phyloP scores from a whole-genome alignment of 1,284 basidiomycete genomes.

The Moesziomyces parantarcticus region DNA sequence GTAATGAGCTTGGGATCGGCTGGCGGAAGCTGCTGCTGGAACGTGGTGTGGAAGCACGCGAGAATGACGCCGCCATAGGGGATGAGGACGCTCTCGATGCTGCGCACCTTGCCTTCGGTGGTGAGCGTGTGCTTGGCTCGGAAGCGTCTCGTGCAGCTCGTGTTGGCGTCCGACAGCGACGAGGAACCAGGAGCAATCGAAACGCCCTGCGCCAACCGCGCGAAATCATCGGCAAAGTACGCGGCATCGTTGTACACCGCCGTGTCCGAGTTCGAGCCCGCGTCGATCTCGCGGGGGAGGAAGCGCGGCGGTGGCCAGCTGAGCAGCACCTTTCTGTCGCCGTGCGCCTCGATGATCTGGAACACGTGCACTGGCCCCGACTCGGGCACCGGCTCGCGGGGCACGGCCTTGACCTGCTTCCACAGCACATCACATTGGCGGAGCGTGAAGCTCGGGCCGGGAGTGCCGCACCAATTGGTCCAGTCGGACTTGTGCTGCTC shows the following conservation, averaged over 20 bases:
- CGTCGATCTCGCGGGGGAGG: conserved; percentile 20
- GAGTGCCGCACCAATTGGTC: conserved; percentile 95
- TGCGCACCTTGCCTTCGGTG: conserved; percentile 73
- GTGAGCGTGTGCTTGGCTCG: conserved; percentile 79
- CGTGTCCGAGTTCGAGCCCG: conserved; percentile 22
- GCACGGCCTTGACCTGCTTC: conserved; percentile 29
- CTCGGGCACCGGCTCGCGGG: conserved; percentile 13
- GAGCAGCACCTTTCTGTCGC: conserved; percentile 75
- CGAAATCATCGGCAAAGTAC: conserved; percentile 83
- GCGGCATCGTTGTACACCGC: conserved; percentile 71
- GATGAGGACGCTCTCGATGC: conserved; percentile 90
- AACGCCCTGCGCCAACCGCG: conserved; percentile 82
- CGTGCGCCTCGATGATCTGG: conserved; percentile 77
- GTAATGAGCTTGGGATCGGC: conserved; percentile 31
- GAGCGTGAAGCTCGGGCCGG: conserved; percentile 64
- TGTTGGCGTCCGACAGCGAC: conserved; percentile 77
- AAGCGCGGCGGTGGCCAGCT: conserved; percentile 80
- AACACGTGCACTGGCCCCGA: conserved; percentile 74
- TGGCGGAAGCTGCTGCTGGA: conserved; percentile 45
- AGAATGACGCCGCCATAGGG: conserved; percentile 80
- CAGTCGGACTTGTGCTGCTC: conserved; percentile 79
- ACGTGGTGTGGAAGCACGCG: conserved; percentile 70
- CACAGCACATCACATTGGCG: conserved; percentile 59
- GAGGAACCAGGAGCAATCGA: conserved; percentile 64
- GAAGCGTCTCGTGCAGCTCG: conserved; percentile 91